Evolutionary conservation across 1,139 yeast genomes (phyloP).

Genomic region (Magnusiomyces suaveolens): DNA sequence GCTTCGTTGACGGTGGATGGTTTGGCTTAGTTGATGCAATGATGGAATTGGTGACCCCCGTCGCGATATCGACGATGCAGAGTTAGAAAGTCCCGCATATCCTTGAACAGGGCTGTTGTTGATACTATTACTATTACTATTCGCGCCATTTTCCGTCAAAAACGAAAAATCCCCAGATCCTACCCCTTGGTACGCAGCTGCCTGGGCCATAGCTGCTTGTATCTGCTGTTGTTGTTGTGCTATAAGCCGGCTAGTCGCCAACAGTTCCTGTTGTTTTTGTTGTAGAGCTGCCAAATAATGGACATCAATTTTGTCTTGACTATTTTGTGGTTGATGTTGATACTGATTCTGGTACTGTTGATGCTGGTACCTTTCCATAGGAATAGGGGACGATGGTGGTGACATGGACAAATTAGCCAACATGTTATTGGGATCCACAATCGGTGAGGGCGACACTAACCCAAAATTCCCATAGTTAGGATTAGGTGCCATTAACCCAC

Average conservation of each 20-base stretch:
- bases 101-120: not conserved
- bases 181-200: slow-evolving; percentile 11
- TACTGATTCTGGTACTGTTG: not conserved
- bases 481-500: slow-evolving; percentile 1
- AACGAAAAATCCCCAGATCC: not conserved
- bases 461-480: not conserved
- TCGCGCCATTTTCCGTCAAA: not conserved
- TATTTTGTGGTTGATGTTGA: not conserved
- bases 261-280: slow-evolving; percentile 34
- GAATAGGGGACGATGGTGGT: slow-evolving; percentile 9
- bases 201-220: slow-evolving; percentile 27
- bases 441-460: slow-evolving; percentile 4
- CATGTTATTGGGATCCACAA: slow-evolving; percentile 30
- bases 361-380: not conserved
- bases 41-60: not conserved
- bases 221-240: slow-evolving; percentile 32
- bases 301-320: slow-evolving; percentile 12
- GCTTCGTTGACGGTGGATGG: not conserved
- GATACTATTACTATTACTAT: not conserved
- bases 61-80: not conserved
- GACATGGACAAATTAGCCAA: slow-evolving; percentile 6
- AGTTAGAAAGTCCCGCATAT: not conserved
- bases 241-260: slow-evolving; percentile 26
- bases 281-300: slow-evolving; percentile 28
- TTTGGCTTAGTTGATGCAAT: not conserved